These are phyloP conservation scores for Artemisia annua DNA, from an alignment of 129 eudicot genomes.

Conservation along the genomic window DNA sequence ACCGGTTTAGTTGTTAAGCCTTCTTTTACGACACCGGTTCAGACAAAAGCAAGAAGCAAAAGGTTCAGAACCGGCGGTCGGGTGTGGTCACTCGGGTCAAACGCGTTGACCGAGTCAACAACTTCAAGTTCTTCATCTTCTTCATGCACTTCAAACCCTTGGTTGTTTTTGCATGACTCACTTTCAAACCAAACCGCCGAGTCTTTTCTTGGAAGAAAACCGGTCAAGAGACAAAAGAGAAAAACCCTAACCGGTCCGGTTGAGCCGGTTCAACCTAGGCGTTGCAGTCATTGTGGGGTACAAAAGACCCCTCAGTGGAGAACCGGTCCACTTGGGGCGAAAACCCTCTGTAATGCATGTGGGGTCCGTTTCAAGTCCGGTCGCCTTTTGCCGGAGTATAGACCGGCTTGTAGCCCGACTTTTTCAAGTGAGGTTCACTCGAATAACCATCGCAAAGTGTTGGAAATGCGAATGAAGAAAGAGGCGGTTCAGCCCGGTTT, in stretches of 20 bases:
- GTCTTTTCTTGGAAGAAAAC: slow-evolving; percentile 47
- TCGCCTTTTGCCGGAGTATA: slow-evolving; percentile 85
- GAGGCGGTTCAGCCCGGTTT: slow-evolving; percentile 47
- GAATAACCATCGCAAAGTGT: slow-evolving; percentile 86
- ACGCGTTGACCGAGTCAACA: slow-evolving; percentile 50
- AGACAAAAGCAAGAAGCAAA: slow-evolving; percentile 76
- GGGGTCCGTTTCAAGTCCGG: slow-evolving; percentile 97
- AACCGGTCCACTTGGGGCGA: slow-evolving; percentile 91
- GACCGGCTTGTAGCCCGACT: slow-evolving; percentile 96
- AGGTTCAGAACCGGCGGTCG: slow-evolving; percentile 66
- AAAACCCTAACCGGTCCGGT: slow-evolving; percentile 21
- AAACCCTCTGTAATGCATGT: slow-evolving; percentile 94
- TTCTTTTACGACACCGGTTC: slow-evolving; percentile 55
- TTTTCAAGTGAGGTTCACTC: slow-evolving; percentile 79
- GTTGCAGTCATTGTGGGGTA: slow-evolving; percentile 74
- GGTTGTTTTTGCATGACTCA: slow-evolving; percentile 34
- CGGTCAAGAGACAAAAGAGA: slow-evolving; percentile 38
- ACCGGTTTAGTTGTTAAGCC: slow-evolving; percentile 17
- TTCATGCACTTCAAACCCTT: slow-evolving; percentile 43
- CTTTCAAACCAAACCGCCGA: slow-evolving; percentile 42
- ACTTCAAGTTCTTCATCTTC: slow-evolving; percentile 60
- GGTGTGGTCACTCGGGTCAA: slow-evolving; percentile 62
- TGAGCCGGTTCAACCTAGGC: slow-evolving; percentile 48
- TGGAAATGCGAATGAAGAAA: slow-evolving; percentile 93
- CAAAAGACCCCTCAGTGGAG: slow-evolving; percentile 99